phyloP scores from a whole-genome alignment of 345 rosid species.

The Euphorbia pulcherrima region DNA sequence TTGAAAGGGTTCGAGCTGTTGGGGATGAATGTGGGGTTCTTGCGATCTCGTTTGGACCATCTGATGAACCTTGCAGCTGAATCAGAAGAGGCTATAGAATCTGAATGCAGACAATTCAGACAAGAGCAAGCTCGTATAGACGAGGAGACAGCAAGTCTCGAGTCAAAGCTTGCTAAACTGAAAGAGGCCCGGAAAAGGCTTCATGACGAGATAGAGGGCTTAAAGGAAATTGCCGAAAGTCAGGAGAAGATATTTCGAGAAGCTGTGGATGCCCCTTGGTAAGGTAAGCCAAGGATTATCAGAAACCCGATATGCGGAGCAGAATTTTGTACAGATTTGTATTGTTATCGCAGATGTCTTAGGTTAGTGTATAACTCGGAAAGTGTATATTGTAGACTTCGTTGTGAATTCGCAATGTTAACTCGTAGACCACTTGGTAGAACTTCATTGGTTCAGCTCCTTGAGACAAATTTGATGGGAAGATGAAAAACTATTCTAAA shows the following conservation, averaged over 20 bases:
- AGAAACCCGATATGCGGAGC: background rate
- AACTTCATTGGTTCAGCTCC: background rate
- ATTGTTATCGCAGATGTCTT: conserved; percentile 3
- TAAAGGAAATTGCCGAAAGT: conserved; percentile 22
- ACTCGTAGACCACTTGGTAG: no score
- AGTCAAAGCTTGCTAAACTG: conserved; percentile 22
- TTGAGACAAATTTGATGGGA: background rate
- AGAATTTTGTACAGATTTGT: background rate
- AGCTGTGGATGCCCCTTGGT: conserved; percentile 37
- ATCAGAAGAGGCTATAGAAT: conserved; percentile 27
- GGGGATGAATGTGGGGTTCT: conserved; percentile 47
- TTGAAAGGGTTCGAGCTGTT: conserved; percentile 49
- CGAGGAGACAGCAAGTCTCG: conserved; percentile 31
- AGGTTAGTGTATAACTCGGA: conserved; percentile 7
- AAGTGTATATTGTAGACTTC: background rate
- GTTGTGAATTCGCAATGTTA: no score
- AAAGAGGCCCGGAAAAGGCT: conserved; percentile 29
- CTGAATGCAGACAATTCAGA: conserved; percentile 23
- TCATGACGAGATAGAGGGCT: conserved; percentile 26
- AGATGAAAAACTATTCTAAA: background rate
- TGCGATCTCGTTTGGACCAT: conserved; percentile 30
- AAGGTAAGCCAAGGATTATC: background rate
- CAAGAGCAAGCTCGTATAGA: conserved; percentile 22
- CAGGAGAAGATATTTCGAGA: conserved; percentile 32
- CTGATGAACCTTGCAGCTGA: conserved; percentile 29